Base-by-base conservation (phyloP, 306 rosid species). In the Prunus kanzakura region DNA sequence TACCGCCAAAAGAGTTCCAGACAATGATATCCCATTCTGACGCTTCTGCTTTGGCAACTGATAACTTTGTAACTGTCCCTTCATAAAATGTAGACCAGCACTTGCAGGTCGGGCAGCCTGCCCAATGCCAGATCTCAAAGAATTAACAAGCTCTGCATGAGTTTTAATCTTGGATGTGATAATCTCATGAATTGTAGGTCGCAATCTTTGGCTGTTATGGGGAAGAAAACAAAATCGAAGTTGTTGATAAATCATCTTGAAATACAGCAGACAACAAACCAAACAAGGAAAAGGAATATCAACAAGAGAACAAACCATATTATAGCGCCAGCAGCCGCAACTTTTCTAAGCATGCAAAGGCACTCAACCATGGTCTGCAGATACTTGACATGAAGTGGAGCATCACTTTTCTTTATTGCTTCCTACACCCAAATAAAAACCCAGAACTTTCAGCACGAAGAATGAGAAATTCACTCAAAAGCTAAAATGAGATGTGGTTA, bases 321-420 rank as follows among this genome's bases (percentile, higher is more conserved):
- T n/a, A 96, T 83, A 81, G 98, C 98, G 69, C 99, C 99, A 78
- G 93, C 99, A 76, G 99, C 98, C 11, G 98, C 97, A 82, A 92
- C 93, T 92, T 96, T 96, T 76, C 98, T 93, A 75, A 96, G 98
- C 90, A 92, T 89, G 86, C 88, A 91, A 71, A 96, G 98, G 82
- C 99, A 96, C 85, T 92, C 99, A 51, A 96, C 96, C 99, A 96
- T 83, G 77, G 99, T 96, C 80, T 91, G 98, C 76, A 96, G 84
- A 87, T 96, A 96, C 86, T 96, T 96, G 77, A 92, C 91, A 86
- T 91, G 89, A 82, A 86, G 93, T 0, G 93, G 92, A 69, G 97
- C 91, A 83, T 89, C 97, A 78, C 96, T 91, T 86, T 96, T 96
- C 87, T 87, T 87, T 54, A 96, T 88, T 78, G 91, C 73, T 87